Evolutionary conservation across 768 basidiomycete species (phyloP).

Genomic region (Trametes coccinea): DNA sequence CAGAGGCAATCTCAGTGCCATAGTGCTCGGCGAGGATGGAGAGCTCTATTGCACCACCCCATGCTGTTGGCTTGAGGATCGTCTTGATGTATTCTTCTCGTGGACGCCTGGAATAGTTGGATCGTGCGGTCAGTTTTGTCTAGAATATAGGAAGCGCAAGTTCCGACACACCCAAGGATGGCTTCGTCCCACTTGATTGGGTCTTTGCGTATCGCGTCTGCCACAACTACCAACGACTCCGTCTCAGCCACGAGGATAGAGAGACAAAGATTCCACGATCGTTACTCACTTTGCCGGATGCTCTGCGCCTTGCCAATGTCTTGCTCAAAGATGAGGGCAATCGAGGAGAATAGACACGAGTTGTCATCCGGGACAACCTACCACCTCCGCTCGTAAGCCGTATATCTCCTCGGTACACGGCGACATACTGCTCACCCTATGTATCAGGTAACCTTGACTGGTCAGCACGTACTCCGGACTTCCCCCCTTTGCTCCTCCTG

Average conservation of each 20-base stretch:
- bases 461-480: constrained; percentile 62
- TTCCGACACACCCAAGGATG: constrained; percentile 68
- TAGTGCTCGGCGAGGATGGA: constrained; percentile 82
- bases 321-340: constrained; percentile 85
- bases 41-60: constrained; percentile 97
- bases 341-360: constrained; percentile 88
- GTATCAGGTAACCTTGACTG: constrained; percentile 63
- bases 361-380: constrained; percentile 97
- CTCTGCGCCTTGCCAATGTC: constrained; percentile 66
- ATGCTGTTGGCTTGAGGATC: constrained; percentile 76
- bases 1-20: constrained; percentile 80
- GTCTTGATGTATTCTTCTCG: constrained; percentile 76
- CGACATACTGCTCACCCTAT: constrained; percentile 50
- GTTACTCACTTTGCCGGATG: constrained; percentile 69
- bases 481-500: constrained; percentile 26
- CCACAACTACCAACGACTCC: constrained; percentile 61
- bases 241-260: too few species aligned
- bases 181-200: constrained; percentile 77
- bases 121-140: too few species aligned
- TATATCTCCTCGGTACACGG: not conserved
- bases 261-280: too few species aligned
- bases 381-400: not conserved
- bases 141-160: too few species aligned
- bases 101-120: constrained; percentile 43
- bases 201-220: constrained; percentile 73